Evolutionary conservation across 768 basidiomycete genomes (phyloP).

Genomic region (Pleurotus citrinopileatus): DNA sequence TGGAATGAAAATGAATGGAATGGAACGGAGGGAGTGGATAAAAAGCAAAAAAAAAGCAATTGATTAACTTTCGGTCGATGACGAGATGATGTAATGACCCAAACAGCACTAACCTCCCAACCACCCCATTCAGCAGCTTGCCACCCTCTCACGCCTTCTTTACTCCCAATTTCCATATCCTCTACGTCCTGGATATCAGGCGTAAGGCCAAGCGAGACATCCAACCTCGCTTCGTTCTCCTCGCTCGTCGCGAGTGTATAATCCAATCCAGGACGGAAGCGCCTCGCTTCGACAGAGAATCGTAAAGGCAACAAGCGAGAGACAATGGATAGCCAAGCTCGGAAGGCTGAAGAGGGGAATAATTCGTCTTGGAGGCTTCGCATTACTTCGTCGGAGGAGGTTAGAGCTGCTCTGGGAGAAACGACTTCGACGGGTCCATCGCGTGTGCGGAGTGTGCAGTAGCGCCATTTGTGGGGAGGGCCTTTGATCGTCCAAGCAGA

Average conservation of each 20-base stretch:
- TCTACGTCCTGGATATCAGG: constrained; percentile 47
- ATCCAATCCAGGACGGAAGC: constrained; percentile 91
- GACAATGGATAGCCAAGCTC: constrained; percentile 83
- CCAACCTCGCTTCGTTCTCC: constrained; percentile 76
- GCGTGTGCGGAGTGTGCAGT: constrained; percentile 60
- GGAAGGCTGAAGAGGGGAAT: constrained; percentile 78
- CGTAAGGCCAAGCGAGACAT: constrained; percentile 84
- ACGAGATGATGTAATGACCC: constrained; percentile 9
- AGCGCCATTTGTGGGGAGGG: constrained; percentile 94
- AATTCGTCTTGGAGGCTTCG: constrained; percentile 73
- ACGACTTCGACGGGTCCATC: constrained; percentile 38
- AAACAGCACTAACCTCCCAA: constrained; percentile 71
- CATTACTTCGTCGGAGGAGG: constrained; percentile 56
- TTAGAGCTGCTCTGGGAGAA: constrained; percentile 48
- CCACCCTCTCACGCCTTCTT: constrained; percentile 46
- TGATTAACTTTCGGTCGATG: too few relatives aligned
- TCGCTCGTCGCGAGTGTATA: constrained; percentile 93
- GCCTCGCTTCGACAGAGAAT: constrained; percentile 73
- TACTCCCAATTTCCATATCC: constrained; percentile 21
- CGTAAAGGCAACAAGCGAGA: constrained; percentile 70
- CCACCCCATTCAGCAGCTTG: constrained; percentile 81
- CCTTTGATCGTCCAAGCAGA: constrained; percentile 70
- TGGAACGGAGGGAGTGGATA: too few relatives aligned
- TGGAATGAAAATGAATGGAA: too few relatives aligned
- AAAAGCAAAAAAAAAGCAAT: too few relatives aligned